Percentiles rank a stretch among this genome's conserved stretches.
phyloP scores from a whole-genome alignment of 2,329 filamentous ascomycete species.

The Aspergillus ruber region DNA sequence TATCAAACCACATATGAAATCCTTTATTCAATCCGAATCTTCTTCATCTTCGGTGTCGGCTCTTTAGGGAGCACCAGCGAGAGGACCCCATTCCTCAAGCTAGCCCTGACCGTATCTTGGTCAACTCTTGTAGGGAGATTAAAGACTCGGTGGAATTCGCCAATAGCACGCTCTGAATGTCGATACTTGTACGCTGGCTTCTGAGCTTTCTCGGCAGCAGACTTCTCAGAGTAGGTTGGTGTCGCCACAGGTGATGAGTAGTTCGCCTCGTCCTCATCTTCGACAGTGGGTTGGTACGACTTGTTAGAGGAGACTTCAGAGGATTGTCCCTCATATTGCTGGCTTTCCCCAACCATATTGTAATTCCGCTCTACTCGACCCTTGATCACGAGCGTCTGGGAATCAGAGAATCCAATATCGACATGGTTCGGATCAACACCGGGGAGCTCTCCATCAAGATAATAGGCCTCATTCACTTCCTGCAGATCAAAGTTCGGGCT shows the following conservation, averaged over 20 bases:
- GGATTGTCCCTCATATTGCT: constrained; percentile 12
- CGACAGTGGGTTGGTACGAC: constrained; percentile 45
- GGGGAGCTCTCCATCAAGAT: constrained; percentile 41
- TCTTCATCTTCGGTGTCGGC: constrained; percentile 42
- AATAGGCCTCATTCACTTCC: constrained; percentile 35
- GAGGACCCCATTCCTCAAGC: constrained; percentile 53
- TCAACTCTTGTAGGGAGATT: constrained; percentile 51
- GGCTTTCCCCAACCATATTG: constrained; percentile 1
- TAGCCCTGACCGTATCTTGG: constrained; percentile 53
- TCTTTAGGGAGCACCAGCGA: constrained; percentile 52
- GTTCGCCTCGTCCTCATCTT: constrained; percentile 43
- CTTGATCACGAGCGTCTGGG: constrained; percentile 39
- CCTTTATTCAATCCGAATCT: constrained; percentile 42
- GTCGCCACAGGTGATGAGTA: constrained; percentile 9
- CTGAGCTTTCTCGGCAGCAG: constrained; percentile 7
- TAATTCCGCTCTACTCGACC: constrained; percentile 34
- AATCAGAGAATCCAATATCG: constrained; percentile 42
- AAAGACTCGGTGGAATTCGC: constrained; percentile 53
- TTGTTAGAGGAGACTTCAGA: constrained; percentile 19
- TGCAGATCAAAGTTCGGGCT: constrained; percentile 40
- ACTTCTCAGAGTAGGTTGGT: constrained; percentile 18
- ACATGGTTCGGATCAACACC: constrained; percentile 39
- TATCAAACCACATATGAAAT: not conserved
- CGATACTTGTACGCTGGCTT: constrained; percentile 43
- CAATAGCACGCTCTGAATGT: constrained; percentile 52